These are phyloP conservation scores for Phaeolepiota aurea DNA, from an alignment of 768 basidiomycete genomes.

Conservation along the genomic window DNA sequence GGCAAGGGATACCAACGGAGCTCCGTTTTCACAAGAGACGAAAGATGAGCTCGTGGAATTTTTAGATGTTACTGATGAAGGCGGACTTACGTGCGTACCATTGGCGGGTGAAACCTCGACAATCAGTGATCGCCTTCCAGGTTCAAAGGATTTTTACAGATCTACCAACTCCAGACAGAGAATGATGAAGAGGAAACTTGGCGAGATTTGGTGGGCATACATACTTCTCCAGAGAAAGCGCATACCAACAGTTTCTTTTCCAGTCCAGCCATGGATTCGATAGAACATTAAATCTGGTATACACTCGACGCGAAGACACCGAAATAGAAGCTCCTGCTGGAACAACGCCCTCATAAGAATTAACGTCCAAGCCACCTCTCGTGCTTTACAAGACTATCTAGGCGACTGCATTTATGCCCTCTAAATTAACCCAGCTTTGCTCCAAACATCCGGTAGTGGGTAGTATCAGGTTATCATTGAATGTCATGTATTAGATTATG, in stretches of 20 bases:
- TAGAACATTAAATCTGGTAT: conserved; percentile 49
- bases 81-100: conserved; percentile 58
- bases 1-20: conserved; percentile 78
- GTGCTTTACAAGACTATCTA: no score
- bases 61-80: conserved; percentile 66
- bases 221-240: no score
- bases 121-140: conserved; percentile 28
- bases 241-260: no score
- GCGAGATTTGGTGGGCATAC: conserved; percentile 58
- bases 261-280: conserved; percentile 76
- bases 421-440: no score
- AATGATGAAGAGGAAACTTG: conserved; percentile 82
- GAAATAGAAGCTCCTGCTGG: conserved; percentile 13
- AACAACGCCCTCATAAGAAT: not conserved
- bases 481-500: no score
- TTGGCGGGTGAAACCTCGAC: not conserved
- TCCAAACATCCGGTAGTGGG: no score
- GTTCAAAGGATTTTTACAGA: conserved; percentile 73
- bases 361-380: not conserved
- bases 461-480: no score
- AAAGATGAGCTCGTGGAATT: conserved; percentile 73
- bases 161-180: conserved; percentile 81
- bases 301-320: conserved; percentile 44
- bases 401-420: no score
- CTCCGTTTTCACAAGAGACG: conserved; percentile 66